Base-by-base conservation (phyloP, 192 early-diverging fungal species). In the Coemansia sp. region DNA sequence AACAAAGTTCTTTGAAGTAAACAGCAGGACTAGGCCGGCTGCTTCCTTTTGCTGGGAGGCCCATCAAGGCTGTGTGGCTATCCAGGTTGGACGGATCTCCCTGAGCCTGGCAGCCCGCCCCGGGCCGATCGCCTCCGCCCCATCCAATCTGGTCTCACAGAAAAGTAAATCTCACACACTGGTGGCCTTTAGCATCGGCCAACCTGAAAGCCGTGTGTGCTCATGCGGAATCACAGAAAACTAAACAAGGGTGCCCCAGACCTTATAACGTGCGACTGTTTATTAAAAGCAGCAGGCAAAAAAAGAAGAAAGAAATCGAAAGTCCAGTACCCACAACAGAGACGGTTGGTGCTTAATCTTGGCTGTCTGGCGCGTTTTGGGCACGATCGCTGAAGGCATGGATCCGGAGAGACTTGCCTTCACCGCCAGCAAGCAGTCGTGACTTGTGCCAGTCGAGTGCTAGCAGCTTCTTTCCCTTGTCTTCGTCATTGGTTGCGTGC, bases 391-490 rank as follows among this genome's bases (percentile, higher is more conserved):
- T 69, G 48, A 80, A 66, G 8, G 73, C 69, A 60, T 80, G 78
- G 67, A 81, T 81, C 51, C 78, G 62, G 19, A 81, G 73, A 65
- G 78, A 81, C 58, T 73, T 73, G 67, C 78, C 74, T 57, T 81
- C 78, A 55, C 78, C 78, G 45, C 78, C 78, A 15, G 78, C 73
- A 54, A 81, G 73, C 69, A 81, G 64, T 41, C 74, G 73, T 56
- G 72, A 71, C 60, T 59, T 42, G 78, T 74, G 72, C 78, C 78
- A 81, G 70, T 81, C 78, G 32, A 81, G 69, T 47, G 73, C 78
- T 63, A 81, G 67, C 58, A 81, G 78, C 73, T 81, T 81, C 78
- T 81, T 81, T 43, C 67, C 73, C 57, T 67, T 71, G 67, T 81
- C 78, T 26, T 66, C 62, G 39, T 55, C 73, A 64, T 42, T 58